These are phyloP conservation scores for Drechslerella stenobrocha DNA, from an alignment of 2,329 filamentous ascomycete species.

Conservation along the genomic window DNA sequence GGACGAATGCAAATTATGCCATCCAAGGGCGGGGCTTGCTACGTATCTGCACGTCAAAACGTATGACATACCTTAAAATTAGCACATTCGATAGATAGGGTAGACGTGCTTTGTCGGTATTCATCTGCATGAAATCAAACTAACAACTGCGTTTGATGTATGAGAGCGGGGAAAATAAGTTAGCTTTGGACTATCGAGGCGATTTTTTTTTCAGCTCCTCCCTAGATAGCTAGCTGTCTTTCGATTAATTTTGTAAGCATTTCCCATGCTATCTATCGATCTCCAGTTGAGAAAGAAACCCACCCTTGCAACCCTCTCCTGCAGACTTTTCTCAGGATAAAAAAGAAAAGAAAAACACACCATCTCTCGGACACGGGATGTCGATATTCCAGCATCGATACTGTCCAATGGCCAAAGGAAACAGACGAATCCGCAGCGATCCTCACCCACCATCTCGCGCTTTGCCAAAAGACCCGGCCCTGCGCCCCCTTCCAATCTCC, in stretches of 20 bases:
- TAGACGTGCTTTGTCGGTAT: slow-evolving; percentile 5
- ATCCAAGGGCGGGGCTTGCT: slow-evolving; percentile 26
- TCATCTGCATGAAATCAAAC: slow-evolving; percentile 6
- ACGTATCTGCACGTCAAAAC: slow-evolving; percentile 47
- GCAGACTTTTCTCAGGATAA: not conserved
- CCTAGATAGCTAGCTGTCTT: too few species aligned
- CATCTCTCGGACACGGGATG: slow-evolving; percentile 35
- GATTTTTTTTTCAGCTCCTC: not conserved
- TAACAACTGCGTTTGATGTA: not conserved
- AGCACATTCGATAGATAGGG: slow-evolving; percentile 34
- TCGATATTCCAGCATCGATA: slow-evolving; percentile 48
- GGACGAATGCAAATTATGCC: slow-evolving; percentile 24
- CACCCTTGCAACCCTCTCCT: not conserved
- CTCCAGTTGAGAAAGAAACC: not conserved
- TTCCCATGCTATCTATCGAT: slow-evolving; percentile 5
- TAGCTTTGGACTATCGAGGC: not conserved
- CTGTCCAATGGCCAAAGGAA: slow-evolving; percentile 37
- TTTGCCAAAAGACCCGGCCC: slow-evolving; percentile 14
- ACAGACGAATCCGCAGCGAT: slow-evolving; percentile 36
- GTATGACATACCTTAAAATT: slow-evolving; percentile 42
- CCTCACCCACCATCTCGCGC: slow-evolving; percentile 39
- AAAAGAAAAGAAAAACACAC: slow-evolving; percentile 9
- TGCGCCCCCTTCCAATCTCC: slow-evolving; percentile 6
- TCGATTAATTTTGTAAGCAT: too few species aligned
- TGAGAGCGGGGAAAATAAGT: not conserved